Base-by-base conservation (phyloP, 2,329 filamentous ascomycete species). In the Penicillium sp. region DNA sequence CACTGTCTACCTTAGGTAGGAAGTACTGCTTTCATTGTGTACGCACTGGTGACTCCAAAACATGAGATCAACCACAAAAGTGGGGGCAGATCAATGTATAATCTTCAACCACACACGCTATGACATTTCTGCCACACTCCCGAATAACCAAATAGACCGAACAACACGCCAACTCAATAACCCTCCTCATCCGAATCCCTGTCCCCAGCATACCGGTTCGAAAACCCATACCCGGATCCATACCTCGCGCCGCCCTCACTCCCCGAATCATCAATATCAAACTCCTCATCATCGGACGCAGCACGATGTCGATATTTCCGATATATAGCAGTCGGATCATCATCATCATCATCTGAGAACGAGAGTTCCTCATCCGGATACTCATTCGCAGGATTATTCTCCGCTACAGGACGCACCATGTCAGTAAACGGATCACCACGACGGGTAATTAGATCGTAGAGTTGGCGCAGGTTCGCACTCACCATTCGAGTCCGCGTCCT, bases 401-500 rank as follows among this genome's bases (percentile, higher is more conserved):
- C 80, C 35, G 80, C 80, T 82, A 59, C 57, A 35, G 15, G 11
- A 17, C 2, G 20, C 2, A 42, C 20, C 14, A 41, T 17, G 38
- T 53, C n/a, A 53, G 51, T 14, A 20, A 35, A 35, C 22, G 4
- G 4, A 34, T 31, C 38, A 15, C 12, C 5, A n/a, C 5, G 5
- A 6, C 25, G 1, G 25, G 25, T 5, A 28, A 28, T 28, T 28
- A 28, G 6, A 22, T 22, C 22, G 22, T 22, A 28, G 25, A 28
- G 25, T 28, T 28, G 4, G 5, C 6, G 25, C 25, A 28, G 25
- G 25, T 6, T 28, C 11, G 34, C 6, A 52, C 73, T 67, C 70
- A 82, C 81, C 84, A 69, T 88, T 88, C 39, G 85, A 85, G 64
- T 88, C 85, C 28, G 85, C 84, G 62, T 87, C 85, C 59, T 88